Base-by-base conservation (phyloP, 2,329 filamentous ascomycete species). In the Coleophoma crateriformis region DNA sequence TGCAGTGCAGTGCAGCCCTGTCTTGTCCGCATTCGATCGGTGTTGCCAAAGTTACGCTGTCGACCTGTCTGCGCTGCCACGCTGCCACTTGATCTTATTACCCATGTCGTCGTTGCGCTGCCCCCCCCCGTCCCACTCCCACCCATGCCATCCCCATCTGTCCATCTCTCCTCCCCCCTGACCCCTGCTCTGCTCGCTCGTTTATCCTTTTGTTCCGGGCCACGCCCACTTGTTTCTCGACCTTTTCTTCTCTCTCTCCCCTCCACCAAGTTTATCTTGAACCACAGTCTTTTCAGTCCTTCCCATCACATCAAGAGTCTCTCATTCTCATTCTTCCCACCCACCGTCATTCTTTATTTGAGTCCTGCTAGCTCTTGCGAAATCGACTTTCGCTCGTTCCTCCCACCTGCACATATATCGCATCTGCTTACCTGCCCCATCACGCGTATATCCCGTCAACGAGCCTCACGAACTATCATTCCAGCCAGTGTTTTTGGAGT, bases 371-470 rank as follows among this genome's bases (percentile, higher is more conserved):
- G 50, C 50, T 50, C 45, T 54, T 55, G 62, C 61, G 58, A 47
- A 63, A 64, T 64, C 56, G 62, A 64, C 58, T 64, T 61, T 63
- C 63, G 61, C 61, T 63, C 58, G 34, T 55, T 61, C 47, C 43
- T 47, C 47, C 39, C 40, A 19, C 48, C 51, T 51, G 50, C 52
- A 48, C 42, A 57, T 48, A 51, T 51, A 32, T 32, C 19, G 10
- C 54, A 56, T 38, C 35, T 38, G 48, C 48, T 49, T 48, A 37
- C 33, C 45, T 41, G 13, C 33, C 22, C 17, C 40, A n/a, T 46
- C 47, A 35, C 33, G 34, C n/a, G 40, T 22, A 51, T 41, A 45
- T 34, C 22, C 20, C 43, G 19, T 40, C 39, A 51, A 49, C 34
- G 33, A 48, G 38, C 27, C 37, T 46, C 34, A 43, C 47, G 15